Evolutionary conservation across 306 rosid species (phyloP).

Genomic region (Rosa rugosa): DNA sequence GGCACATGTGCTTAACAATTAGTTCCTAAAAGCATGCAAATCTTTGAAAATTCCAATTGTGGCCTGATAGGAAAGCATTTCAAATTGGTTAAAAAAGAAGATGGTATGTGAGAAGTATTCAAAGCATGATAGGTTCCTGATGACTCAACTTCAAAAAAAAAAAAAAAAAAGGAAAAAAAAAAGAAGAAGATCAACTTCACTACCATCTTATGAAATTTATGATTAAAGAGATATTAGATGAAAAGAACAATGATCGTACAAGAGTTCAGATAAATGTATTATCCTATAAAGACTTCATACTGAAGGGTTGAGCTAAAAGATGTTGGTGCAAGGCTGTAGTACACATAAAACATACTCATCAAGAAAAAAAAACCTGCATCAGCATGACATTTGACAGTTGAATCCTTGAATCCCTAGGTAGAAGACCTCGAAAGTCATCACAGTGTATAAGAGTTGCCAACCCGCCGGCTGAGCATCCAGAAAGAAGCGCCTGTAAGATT

Average conservation of each 20-base stretch:
- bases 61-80: slow-evolving; percentile 11
- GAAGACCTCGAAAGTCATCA: slow-evolving; percentile 58
- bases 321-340: slow-evolving; percentile 21
- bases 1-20: neutral
- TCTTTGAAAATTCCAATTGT: slow-evolving; percentile 2
- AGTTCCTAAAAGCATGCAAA: neutral
- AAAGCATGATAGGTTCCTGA: neutral
- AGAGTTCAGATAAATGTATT: neutral
- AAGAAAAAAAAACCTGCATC: slow-evolving; percentile 93
- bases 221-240: neutral
- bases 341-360: slow-evolving; percentile 73
- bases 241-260: neutral
- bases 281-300: slow-evolving; percentile 2
- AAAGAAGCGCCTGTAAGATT: slow-evolving; percentile 77
- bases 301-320: neutral
- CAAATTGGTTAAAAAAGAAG: neutral
- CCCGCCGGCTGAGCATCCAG: slow-evolving; percentile 99
- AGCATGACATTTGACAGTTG: slow-evolving; percentile 83
- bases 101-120: neutral
- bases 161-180: neutral
- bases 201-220: neutral
- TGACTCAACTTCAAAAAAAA: neutral
- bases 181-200: neutral
- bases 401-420: slow-evolving; percentile 40
- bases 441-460: slow-evolving; percentile 94